Percentiles rank a stretch among this genome's conserved stretches.
Evolutionary conservation across 148 eudicot species (phyloP).

Genomic region (Chenopodium album): DNA sequence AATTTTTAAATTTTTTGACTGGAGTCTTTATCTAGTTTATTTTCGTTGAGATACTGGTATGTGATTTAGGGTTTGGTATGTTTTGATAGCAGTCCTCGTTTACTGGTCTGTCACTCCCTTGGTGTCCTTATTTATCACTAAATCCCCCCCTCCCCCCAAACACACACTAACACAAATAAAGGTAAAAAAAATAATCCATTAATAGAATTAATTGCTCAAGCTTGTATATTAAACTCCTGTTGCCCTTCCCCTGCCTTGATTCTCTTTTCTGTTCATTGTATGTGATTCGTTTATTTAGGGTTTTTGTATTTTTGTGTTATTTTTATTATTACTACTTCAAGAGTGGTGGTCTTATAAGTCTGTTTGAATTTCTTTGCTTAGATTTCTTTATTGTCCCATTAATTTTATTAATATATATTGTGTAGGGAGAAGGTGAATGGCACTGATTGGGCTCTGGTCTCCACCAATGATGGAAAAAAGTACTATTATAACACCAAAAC

Average conservation of each 20-base stretch:
- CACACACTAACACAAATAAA: not conserved
- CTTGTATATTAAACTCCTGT: not conserved
- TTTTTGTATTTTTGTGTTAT: not conserved
- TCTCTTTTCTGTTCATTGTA: not conserved
- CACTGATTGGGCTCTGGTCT: slow-evolving; percentile 84
- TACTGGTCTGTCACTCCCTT: not conserved
- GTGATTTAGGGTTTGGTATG: not conserved
- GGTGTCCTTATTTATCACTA: not conserved
- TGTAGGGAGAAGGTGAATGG: slow-evolving; percentile 84
- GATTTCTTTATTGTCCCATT: not conserved
- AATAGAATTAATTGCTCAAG: not conserved
- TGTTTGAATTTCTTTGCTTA: not conserved
- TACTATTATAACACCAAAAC: slow-evolving; percentile 85
- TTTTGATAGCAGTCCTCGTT: not conserved
- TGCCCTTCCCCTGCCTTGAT: not conserved
- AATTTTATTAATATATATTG: not conserved
- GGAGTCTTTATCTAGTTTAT: not conserved
- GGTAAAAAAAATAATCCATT: not conserved
- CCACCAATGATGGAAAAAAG: slow-evolving; percentile 87
- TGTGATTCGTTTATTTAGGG: not conserved
- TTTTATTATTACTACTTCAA: not conserved
- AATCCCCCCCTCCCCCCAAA: not conserved
- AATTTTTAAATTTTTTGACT: no score
- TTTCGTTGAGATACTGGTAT: not conserved
- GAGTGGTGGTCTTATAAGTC: not conserved